A percentile compares a stretch with the other conserved stretches of the same genome.
phyloP scores from a whole-genome alignment of 768 basidiomycete species.

The Podaxis sp. region DNA sequence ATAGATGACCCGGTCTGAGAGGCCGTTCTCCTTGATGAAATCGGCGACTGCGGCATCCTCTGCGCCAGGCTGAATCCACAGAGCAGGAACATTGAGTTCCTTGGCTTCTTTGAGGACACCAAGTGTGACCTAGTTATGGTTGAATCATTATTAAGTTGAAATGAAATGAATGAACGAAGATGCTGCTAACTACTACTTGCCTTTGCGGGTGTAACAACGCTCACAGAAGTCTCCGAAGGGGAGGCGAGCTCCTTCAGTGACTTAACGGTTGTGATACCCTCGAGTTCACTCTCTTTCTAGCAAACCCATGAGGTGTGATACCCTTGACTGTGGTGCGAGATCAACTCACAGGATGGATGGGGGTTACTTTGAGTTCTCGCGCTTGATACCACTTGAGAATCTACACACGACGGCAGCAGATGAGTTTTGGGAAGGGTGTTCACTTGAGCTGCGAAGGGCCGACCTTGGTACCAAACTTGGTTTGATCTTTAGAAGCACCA shows the following conservation, averaged over 20 bases:
- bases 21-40: constrained; percentile 62
- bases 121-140: constrained; percentile 56
- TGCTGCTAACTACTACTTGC: constrained; percentile 26
- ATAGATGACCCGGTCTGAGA: constrained; percentile 67
- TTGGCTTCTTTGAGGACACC: constrained; percentile 62
- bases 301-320: not conserved
- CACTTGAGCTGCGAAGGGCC: not conserved
- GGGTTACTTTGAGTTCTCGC: constrained; percentile 56
- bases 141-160: not conserved
- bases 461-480: constrained; percentile 77
- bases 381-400: constrained; percentile 74
- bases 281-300: constrained; percentile 68
- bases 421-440: not conserved
- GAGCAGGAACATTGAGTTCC: constrained; percentile 61
- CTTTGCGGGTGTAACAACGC: constrained; percentile 75
- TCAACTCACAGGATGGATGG: constrained; percentile 65
- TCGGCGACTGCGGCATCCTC: constrained; percentile 58
- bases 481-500: constrained; percentile 76
- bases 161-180: not conserved
- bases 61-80: constrained; percentile 92
- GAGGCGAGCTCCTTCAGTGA: constrained; percentile 51
- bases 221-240: constrained; percentile 67
- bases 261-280: constrained; percentile 54
- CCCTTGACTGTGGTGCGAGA: not conserved
- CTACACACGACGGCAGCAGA: constrained; percentile 29